phyloP scores from a whole-genome alignment of 371 early-diverging fungal genomes.

The Lichtheimia hyalospora region DNA sequence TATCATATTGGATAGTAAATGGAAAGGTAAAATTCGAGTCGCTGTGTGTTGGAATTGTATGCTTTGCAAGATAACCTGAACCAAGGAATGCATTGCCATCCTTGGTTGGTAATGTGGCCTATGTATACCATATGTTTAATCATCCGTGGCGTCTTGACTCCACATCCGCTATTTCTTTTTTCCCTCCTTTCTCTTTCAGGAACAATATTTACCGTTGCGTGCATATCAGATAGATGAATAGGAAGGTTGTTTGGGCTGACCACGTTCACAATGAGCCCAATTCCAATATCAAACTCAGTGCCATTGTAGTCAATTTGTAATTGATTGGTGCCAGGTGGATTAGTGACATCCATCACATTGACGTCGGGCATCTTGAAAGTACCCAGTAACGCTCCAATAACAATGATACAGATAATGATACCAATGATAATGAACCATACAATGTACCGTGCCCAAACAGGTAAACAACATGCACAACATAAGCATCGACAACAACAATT shows the following conservation, averaged over 20 bases:
- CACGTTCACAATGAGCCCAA: slow-evolving; percentile 38
- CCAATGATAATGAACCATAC: slow-evolving; percentile 40
- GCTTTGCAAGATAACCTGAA: slow-evolving; percentile 39
- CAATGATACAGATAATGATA: slow-evolving; percentile 37
- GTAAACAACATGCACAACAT: slow-evolving; percentile 51
- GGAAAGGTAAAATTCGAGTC: slow-evolving; percentile 47
- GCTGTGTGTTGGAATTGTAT: slow-evolving; percentile 37
- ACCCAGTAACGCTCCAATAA: slow-evolving; percentile 32
- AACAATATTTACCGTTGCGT: slow-evolving; percentile 32
- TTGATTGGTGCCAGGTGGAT: slow-evolving; percentile 12
- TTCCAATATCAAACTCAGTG: slow-evolving; percentile 27
- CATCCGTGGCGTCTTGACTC: neutral
- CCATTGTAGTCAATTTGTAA: slow-evolving; percentile 28
- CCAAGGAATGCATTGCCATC: slow-evolving; percentile 29
- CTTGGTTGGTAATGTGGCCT: slow-evolving; percentile 49
- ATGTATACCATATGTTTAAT: neutral
- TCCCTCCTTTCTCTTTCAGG: neutral
- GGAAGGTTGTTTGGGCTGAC: slow-evolving; percentile 39
- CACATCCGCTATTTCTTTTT: neutral
- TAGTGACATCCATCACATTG: slow-evolving; percentile 30
- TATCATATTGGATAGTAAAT: slow-evolving; percentile 44
- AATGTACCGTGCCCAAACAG: slow-evolving; percentile 39
- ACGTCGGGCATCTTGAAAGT: slow-evolving; percentile 40
- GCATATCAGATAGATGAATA: slow-evolving; percentile 30
- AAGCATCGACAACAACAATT: slow-evolving; percentile 34